Evolutionary conservation across 805 yeast genomes (phyloP).

Genomic region (Metschnikowia henanensis): DNA sequence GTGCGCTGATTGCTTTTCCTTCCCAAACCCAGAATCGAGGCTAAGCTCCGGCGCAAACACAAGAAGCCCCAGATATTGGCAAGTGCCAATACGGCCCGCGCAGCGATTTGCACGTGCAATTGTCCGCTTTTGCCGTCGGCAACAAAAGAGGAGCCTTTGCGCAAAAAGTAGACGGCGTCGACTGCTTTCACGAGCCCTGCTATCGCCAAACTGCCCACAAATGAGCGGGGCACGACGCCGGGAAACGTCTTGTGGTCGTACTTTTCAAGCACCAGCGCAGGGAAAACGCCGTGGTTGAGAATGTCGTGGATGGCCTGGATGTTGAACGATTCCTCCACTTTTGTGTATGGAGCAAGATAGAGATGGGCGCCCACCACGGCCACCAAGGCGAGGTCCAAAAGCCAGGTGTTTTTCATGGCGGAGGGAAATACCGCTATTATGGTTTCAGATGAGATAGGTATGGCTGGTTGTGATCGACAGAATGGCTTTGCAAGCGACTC

Average conservation of each 20-base stretch:
- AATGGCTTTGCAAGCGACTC: too few relatives aligned
- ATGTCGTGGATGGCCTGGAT: slow-evolving; percentile 88
- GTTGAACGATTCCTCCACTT: slow-evolving; percentile 93
- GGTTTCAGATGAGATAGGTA: too few relatives aligned
- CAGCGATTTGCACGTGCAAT: slow-evolving; percentile 50
- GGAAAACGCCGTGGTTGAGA: slow-evolving; percentile 55
- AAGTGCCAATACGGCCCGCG: slow-evolving; percentile 63
- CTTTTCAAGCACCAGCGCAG: slow-evolving; percentile 31
- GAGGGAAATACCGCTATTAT: too few relatives aligned
- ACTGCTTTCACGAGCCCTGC: slow-evolving; percentile 46
- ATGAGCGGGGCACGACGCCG: slow-evolving; percentile 87
- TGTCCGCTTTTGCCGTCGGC: slow-evolving; percentile 25
- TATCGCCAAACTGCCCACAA: slow-evolving; percentile 65
- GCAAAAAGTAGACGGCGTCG: slow-evolving; percentile 14
- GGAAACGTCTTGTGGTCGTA: slow-evolving; percentile 83
- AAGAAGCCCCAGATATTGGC: slow-evolving; percentile 56
- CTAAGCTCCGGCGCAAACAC: slow-evolving; percentile 43
- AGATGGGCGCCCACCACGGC: slow-evolving; percentile 50
- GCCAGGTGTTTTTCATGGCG: slow-evolving; percentile 15
- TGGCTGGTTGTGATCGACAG: too few relatives aligned
- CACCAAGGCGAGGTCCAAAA: slow-evolving; percentile 33
- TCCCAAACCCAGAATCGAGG: slow-evolving; percentile 18
- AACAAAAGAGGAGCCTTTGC: slow-evolving; percentile 11
- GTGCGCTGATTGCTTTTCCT: slow-evolving; percentile 9
- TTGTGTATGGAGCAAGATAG: slow-evolving; percentile 72